Base-by-base conservation (phyloP, 495 filamentous ascomycete genomes). In the Penicillium argentinense region DNA sequence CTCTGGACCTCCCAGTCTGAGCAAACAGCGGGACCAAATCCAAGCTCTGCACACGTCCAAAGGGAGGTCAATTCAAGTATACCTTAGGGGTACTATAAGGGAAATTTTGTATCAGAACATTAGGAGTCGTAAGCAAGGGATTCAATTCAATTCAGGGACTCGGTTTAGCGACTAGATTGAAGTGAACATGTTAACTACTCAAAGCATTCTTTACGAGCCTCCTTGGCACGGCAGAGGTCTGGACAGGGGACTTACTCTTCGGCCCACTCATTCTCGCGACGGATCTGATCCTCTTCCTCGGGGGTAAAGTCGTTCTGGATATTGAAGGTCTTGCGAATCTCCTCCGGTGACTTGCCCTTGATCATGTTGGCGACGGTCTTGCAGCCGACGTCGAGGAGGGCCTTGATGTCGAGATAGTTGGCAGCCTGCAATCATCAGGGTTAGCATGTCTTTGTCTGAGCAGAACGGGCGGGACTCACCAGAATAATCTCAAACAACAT, bases 401-500 rank as follows among this genome's bases (percentile, higher is more conserved):
- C 72, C 68, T 84, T 81, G 64, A 88, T 86, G 42, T 87, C 85
- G 26, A 88, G 73, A 61, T 85, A 88, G 66, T 88, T 88, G 51
- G 83, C 82, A 11, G 83, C 84, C 75, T 80, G 33, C 22, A 17
- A 7, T 9, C 36, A 19, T 56, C 40, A 48, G 46, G 14, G 27
- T 48, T 16, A 25, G 36, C 30, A 12, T 42, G 16, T 26, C n/a
- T 3, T 13, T 22, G 5, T 5, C 29, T 32, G 8, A n/a, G 9
- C 3, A 22, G n/a, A 21, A 16, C 7, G 3, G 19, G 12, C 13
- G 33, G n/a, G n/a, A 81, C 87, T 39, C 81, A 95, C 91, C 22
- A 98, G 76, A 51, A 98, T 98, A 62, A 98, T 97, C 75, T 98
- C 93, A 51, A 98, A 98, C 1, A 98, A 81, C 93, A 98, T 96